Percentiles rank a stretch among this genome's conserved stretches.
Evolutionary conservation across 2,329 filamentous ascomycete genomes (phyloP).

Genomic region (Clonostachys sp.): DNA sequence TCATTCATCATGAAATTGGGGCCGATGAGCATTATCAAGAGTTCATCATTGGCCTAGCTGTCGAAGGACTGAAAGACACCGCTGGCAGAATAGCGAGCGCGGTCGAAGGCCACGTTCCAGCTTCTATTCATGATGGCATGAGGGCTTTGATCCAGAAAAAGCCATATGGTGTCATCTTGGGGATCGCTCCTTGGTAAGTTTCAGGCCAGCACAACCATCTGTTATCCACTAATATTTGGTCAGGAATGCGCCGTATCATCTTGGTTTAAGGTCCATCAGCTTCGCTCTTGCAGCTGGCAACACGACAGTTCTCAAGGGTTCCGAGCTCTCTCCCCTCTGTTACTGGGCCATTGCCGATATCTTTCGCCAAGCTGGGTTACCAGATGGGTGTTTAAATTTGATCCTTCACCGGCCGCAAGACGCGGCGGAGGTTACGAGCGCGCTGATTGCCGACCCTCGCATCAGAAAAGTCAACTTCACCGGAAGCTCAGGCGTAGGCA

Average conservation of each 20-base stretch:
- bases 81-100: constrained; percentile 31
- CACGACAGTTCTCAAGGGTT: constrained; percentile 68
- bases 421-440: constrained; percentile 61
- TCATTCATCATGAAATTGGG: constrained; percentile 50
- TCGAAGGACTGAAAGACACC: constrained; percentile 34
- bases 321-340: constrained; percentile 61
- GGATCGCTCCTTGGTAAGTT: constrained; percentile 72
- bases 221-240: not conserved
- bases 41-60: constrained; percentile 29
- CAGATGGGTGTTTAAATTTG: constrained; percentile 69
- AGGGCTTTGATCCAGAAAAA: constrained; percentile 65
- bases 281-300: constrained; percentile 75
- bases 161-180: constrained; percentile 74
- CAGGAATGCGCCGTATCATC: constrained; percentile 54
- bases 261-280: constrained; percentile 48
- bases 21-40: constrained; percentile 27
- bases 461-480: constrained; percentile 87
- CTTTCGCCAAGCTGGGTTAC: constrained; percentile 71
- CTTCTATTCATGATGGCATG: constrained; percentile 20
- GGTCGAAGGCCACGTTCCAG: constrained; percentile 27
- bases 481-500: constrained; percentile 68
- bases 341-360: constrained; percentile 59
- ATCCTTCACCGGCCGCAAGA: constrained; percentile 62
- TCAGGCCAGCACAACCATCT: not conserved
- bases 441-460: constrained; percentile 60